Percentiles rank a stretch among this genome's conserved stretches.
These are phyloP conservation scores for Kodamaea derodonti DNA, from an alignment of 1,139 yeast genomes.

Conservation along the genomic window DNA sequence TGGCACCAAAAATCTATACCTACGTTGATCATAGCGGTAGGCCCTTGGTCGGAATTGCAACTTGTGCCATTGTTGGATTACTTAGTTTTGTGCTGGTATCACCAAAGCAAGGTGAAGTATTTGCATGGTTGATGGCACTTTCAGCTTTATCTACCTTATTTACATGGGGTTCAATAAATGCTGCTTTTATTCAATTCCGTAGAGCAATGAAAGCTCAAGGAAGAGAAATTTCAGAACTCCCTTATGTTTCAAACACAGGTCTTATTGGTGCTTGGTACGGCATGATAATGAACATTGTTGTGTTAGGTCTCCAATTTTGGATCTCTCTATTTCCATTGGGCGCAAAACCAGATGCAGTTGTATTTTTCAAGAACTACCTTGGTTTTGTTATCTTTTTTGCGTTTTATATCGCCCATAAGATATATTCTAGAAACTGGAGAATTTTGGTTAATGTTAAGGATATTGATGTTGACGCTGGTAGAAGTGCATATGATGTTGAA, in stretches of 20 bases:
- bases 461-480: constrained; percentile 65
- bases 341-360: constrained; percentile 23
- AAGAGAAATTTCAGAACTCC: constrained; percentile 30
- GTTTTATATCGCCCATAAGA: constrained; percentile 31
- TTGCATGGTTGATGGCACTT: constrained; percentile 40
- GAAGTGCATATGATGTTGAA: constrained; percentile 62
- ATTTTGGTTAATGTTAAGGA: constrained; percentile 32
- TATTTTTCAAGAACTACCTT: constrained; percentile 33
- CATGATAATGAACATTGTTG: constrained; percentile 27
- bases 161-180: constrained; percentile 38
- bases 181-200: constrained; percentile 38
- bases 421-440: constrained; percentile 27
- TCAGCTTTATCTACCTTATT: constrained; percentile 41
- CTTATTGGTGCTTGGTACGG: constrained; percentile 36
- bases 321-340: constrained; percentile 37
- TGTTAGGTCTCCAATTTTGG: constrained; percentile 42
- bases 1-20: constrained; percentile 33
- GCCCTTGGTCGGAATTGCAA: constrained; percentile 36
- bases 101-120: constrained; percentile 32
- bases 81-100: constrained; percentile 41
- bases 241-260: constrained; percentile 37
- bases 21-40: constrained; percentile 41
- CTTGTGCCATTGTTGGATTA: constrained; percentile 34
- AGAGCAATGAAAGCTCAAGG: constrained; percentile 31
- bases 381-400: constrained; percentile 32